phyloP scores from a whole-genome alignment of 192 early-diverging fungal species.

The Coemansia sp. region DNA sequence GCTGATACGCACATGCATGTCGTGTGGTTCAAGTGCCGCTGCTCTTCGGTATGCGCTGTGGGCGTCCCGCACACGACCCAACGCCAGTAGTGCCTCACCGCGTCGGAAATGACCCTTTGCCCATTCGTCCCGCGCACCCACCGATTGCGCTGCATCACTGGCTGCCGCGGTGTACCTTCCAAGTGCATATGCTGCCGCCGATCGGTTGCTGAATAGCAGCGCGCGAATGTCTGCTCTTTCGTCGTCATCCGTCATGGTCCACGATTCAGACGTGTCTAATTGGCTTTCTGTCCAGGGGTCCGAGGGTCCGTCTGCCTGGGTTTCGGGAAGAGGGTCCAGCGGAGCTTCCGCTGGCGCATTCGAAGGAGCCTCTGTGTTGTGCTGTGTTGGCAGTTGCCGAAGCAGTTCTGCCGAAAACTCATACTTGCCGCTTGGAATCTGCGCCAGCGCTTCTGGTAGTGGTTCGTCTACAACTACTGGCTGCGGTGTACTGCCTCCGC shows the following conservation, averaged over 20 bases:
- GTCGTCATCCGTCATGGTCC: slow-evolving; percentile 27
- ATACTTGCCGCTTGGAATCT: slow-evolving; percentile 29
- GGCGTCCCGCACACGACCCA: slow-evolving; percentile 55
- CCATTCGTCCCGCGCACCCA: slow-evolving; percentile 35
- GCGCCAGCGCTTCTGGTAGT: slow-evolving; percentile 26
- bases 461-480: slow-evolving; percentile 41
- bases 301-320: too few species aligned
- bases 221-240: slow-evolving; percentile 38
- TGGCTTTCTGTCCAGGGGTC: too few species aligned
- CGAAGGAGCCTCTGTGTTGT: neutral
- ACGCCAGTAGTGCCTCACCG: slow-evolving; percentile 58
- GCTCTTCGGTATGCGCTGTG: slow-evolving; percentile 49
- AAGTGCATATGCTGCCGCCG: slow-evolving; percentile 41
- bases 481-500: neutral
- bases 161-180: slow-evolving; percentile 38
- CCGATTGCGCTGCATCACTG: slow-evolving; percentile 30
- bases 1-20: slow-evolving; percentile 52
- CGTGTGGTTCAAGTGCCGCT: slow-evolving; percentile 51
- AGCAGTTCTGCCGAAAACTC: slow-evolving; percentile 44
- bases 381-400: slow-evolving; percentile 15
- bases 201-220: slow-evolving; percentile 50
- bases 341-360: neutral
- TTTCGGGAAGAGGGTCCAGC: neutral
- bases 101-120: slow-evolving; percentile 65
- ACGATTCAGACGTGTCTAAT: slow-evolving; percentile 6